phyloP scores from a whole-genome alignment of 371 early-diverging fungal species.

The Mucor sp. region DNA sequence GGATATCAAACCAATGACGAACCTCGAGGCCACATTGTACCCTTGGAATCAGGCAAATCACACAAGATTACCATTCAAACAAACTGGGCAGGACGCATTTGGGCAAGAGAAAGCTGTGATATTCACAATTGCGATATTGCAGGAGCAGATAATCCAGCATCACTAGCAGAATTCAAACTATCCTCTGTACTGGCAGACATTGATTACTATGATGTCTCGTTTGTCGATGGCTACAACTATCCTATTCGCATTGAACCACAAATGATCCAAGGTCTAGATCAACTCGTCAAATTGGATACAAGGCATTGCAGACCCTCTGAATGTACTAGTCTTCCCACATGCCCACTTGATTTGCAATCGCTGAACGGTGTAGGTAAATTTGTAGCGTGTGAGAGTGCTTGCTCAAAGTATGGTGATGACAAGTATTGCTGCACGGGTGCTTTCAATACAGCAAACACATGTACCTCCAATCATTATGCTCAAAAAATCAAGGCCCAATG shows the following conservation, averaged over 20 bases:
- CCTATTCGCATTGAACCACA: conserved; percentile 26
- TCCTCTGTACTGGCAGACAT: conserved; percentile 18
- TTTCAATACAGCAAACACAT: conserved; percentile 21
- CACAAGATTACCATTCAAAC: conserved; percentile 9
- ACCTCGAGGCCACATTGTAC: conserved; percentile 8
- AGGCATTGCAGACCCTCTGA: conserved; percentile 20
- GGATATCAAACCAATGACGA: conserved; percentile 33
- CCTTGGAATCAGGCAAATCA: conserved; percentile 1
- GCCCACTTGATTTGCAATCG: conserved; percentile 20
- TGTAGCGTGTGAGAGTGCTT: conserved; percentile 37
- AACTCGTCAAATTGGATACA: neutral
- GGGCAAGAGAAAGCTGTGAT: conserved; percentile 36
- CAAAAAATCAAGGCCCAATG: conserved; percentile 28
- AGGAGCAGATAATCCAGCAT: conserved; percentile 34
- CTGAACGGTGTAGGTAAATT: conserved; percentile 14
- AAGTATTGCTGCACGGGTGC: conserved; percentile 40
- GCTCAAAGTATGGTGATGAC: conserved; percentile 28
- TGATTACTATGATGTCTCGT: conserved; percentile 47
- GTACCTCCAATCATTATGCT: conserved; percentile 32
- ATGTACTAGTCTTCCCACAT: conserved; percentile 19
- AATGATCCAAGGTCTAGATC: neutral
- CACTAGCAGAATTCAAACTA: conserved; percentile 46
- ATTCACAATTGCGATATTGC: conserved; percentile 26
- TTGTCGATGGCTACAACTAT: conserved; percentile 35
- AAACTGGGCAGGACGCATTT: conserved; percentile 38